Percentiles rank a stretch among this genome's conserved stretches.
Evolutionary conservation across 2,329 filamentous ascomycete genomes (phyloP).

Genomic region (Lithohypha guttulata): DNA sequence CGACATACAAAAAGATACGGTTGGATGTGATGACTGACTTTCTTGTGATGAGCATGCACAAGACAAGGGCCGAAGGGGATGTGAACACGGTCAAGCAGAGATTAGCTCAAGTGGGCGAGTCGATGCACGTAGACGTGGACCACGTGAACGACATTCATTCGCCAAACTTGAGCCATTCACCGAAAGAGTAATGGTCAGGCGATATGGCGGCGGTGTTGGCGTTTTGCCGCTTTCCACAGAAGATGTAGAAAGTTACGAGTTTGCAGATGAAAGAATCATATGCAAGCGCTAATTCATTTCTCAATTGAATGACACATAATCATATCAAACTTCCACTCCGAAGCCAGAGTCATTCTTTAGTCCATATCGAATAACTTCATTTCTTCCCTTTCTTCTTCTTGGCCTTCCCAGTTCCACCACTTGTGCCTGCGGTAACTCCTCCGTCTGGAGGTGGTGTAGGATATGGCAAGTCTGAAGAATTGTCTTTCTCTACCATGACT

Average conservation of each 20-base stretch:
- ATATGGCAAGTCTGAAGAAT: slow-evolving; percentile 28
- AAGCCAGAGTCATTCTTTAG: no score
- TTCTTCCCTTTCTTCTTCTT: slow-evolving; percentile 41
- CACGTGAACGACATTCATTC: no score
- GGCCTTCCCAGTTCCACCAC: slow-evolving; percentile 27
- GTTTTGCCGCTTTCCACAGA: no score
- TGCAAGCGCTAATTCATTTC: no score
- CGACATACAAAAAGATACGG: slow-evolving; percentile 27
- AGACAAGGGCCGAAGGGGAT: slow-evolving; percentile 23
- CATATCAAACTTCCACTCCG: no score
- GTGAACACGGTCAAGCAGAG: slow-evolving; percentile 12
- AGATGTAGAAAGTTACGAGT: no score
- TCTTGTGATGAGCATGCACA: slow-evolving; percentile 31
- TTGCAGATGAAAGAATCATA: no score
- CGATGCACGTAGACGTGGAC: slow-evolving; percentile 26
- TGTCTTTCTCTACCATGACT: slow-evolving; percentile 68
- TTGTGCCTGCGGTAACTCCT: slow-evolving; percentile 15
- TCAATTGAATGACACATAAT: no score
- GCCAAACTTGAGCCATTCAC: no score
- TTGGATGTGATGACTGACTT: slow-evolving; percentile 34
- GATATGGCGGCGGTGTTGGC: no score
- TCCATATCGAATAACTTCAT: no score
- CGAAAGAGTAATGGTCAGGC: no score
- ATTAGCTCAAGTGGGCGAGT: background rate
- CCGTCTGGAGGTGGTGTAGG: background rate